These are phyloP conservation scores for Colletotrichum musicola DNA, from an alignment of 2,329 filamentous ascomycete species.

Conservation along the genomic window DNA sequence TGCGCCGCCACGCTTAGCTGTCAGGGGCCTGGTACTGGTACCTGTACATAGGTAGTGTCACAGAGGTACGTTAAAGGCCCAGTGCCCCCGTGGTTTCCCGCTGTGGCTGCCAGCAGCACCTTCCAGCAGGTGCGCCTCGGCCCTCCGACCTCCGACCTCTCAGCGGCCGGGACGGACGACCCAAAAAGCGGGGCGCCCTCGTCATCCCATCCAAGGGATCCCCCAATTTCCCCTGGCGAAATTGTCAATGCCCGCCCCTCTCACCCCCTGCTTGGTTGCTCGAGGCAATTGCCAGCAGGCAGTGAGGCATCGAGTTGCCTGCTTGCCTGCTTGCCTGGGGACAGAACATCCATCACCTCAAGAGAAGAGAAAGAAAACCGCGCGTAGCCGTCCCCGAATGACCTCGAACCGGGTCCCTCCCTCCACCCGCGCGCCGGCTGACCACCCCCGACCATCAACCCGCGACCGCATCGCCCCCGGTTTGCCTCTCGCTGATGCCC, in stretches of 20 bases:
- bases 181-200: slow-evolving; percentile 12
- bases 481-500: not conserved
- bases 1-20: slow-evolving; percentile 6
- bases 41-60: not conserved
- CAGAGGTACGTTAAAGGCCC: too few species aligned
- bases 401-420: slow-evolving; percentile 25
- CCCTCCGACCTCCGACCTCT: slow-evolving; percentile 1
- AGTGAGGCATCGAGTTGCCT: too few species aligned
- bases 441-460: slow-evolving; percentile 23
- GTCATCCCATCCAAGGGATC: not conserved
- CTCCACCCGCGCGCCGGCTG: slow-evolving; percentile 28
- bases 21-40: slow-evolving; percentile 8
- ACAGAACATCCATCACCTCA: not conserved
- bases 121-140: slow-evolving; percentile 7
- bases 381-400: not conserved
- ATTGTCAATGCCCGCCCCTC: slow-evolving; percentile 24
- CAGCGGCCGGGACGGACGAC: not conserved
- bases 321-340: too few species aligned
- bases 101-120: too few species aligned
- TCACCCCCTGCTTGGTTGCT: slow-evolving; percentile 17
- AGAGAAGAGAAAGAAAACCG: not conserved
- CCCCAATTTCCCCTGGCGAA: slow-evolving; percentile 34
- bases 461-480: slow-evolving; percentile 9
- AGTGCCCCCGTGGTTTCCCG: too few species aligned
- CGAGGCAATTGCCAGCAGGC: not conserved